Conservation (phyloP, 1,139 yeast species). For the Pichia norvegensis region DNA sequence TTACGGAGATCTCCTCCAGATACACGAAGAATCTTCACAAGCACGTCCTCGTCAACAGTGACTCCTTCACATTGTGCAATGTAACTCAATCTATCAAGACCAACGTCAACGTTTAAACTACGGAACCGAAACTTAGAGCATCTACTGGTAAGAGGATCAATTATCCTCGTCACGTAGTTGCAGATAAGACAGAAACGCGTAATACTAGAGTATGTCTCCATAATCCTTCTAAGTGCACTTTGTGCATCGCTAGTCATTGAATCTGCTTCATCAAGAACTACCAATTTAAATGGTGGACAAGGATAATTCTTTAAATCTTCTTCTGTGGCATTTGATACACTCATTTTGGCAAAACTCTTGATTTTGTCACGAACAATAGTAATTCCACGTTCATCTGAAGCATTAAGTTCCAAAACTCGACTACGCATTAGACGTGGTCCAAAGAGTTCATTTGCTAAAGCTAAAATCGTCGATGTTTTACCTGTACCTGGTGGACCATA, state of each 20-base stretch:
- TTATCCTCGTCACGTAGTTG: constrained; percentile 91
- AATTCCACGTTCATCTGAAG: constrained; percentile 95
- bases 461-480: constrained; percentile 86
- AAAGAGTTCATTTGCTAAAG: constrained; percentile 75
- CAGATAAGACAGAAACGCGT: constrained; percentile 92
- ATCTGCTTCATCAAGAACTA: constrained; percentile 90
- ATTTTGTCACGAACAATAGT: constrained; percentile 86
- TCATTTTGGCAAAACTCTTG: constrained; percentile 82
- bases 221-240: constrained; percentile 87
- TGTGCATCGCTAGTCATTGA: constrained; percentile 99
- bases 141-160: constrained; percentile 92
- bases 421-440: constrained; percentile 65
- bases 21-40: constrained; percentile 55
- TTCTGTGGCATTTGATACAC: constrained; percentile 71
- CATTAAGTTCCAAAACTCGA: constrained; percentile 85
- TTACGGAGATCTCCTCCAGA: constrained; percentile 88
- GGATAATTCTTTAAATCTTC: constrained; percentile 70
- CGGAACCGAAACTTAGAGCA: constrained; percentile 92
- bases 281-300: constrained; percentile 82
- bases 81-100: constrained; percentile 55
- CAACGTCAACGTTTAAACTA: constrained; percentile 62
- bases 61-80: constrained; percentile 52
- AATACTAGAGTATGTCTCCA: constrained; percentile 88
- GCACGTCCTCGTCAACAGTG: constrained; percentile 41
- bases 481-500: constrained; percentile 99